These are phyloP conservation scores for Fraxinus cuspidata DNA, from an alignment of 257 asterid species.

Conservation along the genomic window DNA sequence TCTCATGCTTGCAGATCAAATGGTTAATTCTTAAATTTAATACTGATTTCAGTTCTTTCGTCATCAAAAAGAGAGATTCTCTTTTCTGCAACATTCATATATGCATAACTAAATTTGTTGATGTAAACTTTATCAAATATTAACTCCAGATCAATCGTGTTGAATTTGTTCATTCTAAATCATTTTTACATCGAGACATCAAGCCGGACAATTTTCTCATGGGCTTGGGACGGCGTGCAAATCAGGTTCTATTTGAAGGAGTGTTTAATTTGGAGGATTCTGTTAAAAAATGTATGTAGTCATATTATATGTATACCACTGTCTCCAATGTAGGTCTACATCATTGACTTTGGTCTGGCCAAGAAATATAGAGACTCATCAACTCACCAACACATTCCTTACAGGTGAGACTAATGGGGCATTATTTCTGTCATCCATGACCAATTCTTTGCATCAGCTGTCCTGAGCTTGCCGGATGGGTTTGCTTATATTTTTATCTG, in stretches of 20 bases:
- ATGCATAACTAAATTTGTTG: constrained; percentile 10
- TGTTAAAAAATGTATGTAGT: constrained; percentile 17
- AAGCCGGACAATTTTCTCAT: constrained; percentile 99
- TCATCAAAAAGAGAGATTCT: constrained; percentile 3
- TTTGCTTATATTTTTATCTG: no score
- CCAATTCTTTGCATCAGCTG: no score
- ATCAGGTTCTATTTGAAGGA: constrained; percentile 59
- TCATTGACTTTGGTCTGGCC: constrained; percentile 96
- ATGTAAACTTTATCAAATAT: constrained; percentile 17
- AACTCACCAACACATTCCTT: constrained; percentile 86
- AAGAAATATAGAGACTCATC: constrained; percentile 89
- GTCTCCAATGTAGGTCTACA: constrained; percentile 64
- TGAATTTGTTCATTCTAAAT: constrained; percentile 88
- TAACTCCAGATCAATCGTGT: constrained; percentile 87
- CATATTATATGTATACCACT: constrained; percentile 18
- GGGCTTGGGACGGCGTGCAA: constrained; percentile 99
- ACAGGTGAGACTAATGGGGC: constrained; percentile 58
- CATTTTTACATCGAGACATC: constrained; percentile 96
- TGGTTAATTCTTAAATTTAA: constrained; percentile 51
- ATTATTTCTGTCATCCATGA: not conserved
- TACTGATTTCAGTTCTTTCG: not conserved
- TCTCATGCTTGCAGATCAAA: constrained; percentile 99
- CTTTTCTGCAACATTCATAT: constrained; percentile 9
- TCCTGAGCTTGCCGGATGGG: no score
- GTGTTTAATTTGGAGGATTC: constrained; percentile 5